Base-by-base conservation (phyloP, 2,329 filamentous ascomycete genomes). In the Didymellaceae sp. region DNA sequence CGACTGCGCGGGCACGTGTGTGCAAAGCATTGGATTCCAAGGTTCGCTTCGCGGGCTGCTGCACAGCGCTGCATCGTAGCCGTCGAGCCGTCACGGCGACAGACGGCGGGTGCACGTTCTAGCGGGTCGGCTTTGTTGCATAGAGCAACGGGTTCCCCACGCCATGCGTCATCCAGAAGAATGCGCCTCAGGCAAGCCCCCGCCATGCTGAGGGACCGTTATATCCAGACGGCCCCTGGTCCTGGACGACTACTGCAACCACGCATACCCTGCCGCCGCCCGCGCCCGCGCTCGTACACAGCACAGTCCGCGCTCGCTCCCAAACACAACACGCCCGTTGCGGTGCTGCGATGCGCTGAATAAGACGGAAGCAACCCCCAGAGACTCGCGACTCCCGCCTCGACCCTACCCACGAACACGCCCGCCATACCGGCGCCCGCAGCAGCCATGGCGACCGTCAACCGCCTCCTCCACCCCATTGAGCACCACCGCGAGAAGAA, bases 391-490 rank as follows among this genome's bases (percentile, higher is more conserved):
- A 44, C 54, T 59, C 49, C 37, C 47, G 41, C 38, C 32, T 50
- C 42, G 55, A 52, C 51, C 53, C 54, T 32, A 10, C 42, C 58
- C 40, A 44, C 52, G 24, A 24, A 25, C 26, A n/a, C 25, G 25
- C 25, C 25, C 25, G 9, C 5, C 9, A 6, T 54, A 46, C 54
- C 44, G 48, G 45, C 49, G 54, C 46, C 43, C 28, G 26, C 48
- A 42, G 48, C 54, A 42, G 54, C 59, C 63, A 74, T 74, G 72
- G 71, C 71, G 52, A 67, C 68, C 33, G 62, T 74, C 45, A 67
- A 73, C 55, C 67, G 69, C 55, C 66, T 74, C 54, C 60, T 74
- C 46, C 68, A 71, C 58, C 68, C 67, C 55, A 55, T 63, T 51
- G 61, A 66, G 53, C 64, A 68, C 59, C 65, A 64, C 52, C 59